phyloP scores from a whole-genome alignment of 2,329 filamentous ascomycete genomes.

The Colletotrichum sp. region DNA sequence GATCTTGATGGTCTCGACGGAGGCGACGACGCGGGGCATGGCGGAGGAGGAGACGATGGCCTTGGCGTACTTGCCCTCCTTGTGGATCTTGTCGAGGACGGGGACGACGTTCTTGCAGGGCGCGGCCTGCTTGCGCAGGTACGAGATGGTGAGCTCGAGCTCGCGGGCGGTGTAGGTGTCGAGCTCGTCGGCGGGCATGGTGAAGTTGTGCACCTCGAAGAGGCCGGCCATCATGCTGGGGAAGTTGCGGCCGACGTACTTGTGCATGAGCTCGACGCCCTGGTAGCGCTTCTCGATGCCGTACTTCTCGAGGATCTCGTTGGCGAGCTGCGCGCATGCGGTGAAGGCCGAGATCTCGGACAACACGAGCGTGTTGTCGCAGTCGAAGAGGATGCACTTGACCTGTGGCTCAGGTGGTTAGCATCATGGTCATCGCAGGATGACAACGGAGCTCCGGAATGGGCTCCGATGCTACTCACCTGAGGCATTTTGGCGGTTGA shows the following conservation, averaged over 20 bases:
- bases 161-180: slow-evolving; percentile 77
- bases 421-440: neutral
- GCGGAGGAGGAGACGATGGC: slow-evolving; percentile 84
- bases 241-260: slow-evolving; percentile 95
- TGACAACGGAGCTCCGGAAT: neutral
- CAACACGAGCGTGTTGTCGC: slow-evolving; percentile 91
- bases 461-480: slow-evolving; percentile 24
- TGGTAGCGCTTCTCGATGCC: slow-evolving; percentile 73
- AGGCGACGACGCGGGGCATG: slow-evolving; percentile 77
- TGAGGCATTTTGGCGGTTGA: slow-evolving; percentile 34
- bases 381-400: slow-evolving; percentile 76
- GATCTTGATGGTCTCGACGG: slow-evolving; percentile 78
- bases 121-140: slow-evolving; percentile 70
- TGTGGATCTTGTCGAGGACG: slow-evolving; percentile 68
- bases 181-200: slow-evolving; percentile 70
- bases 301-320: slow-evolving; percentile 77
- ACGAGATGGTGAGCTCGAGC: slow-evolving; percentile 82
- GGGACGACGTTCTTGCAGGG: slow-evolving; percentile 73
- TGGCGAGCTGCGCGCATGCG: slow-evolving; percentile 86
- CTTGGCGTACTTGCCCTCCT: slow-evolving; percentile 69
- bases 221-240: slow-evolving; percentile 85
- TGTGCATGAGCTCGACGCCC: slow-evolving; percentile 76
- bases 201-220: slow-evolving; percentile 77
- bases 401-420: slow-evolving; percentile 48
- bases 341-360: slow-evolving; percentile 91